These are phyloP conservation scores for Thuidium tamariscinum DNA, from an alignment of 225 moss, liverwort and hornwort species.

Conservation along the genomic window DNA sequence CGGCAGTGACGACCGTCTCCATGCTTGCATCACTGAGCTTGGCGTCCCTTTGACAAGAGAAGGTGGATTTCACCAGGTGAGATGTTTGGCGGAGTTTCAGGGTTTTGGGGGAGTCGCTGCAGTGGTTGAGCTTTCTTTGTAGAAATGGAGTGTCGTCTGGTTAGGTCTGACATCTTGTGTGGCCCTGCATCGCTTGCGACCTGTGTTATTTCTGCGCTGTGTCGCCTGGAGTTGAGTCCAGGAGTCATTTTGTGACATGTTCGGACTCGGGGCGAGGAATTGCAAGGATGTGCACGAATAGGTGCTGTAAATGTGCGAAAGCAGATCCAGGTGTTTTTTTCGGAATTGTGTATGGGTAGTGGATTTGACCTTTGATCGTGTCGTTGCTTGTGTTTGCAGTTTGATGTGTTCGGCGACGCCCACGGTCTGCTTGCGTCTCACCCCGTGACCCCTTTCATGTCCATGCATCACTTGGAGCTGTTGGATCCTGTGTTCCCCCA, in stretches of 20 bases:
- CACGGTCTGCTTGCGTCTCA: constrained; percentile 86
- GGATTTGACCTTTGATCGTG: neutral
- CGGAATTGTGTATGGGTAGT: neutral
- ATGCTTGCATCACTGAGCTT: constrained; percentile 83
- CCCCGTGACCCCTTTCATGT: constrained; percentile 90
- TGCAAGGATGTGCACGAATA: neutral
- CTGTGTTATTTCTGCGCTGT: neutral
- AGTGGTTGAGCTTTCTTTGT: neutral
- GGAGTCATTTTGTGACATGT: neutral
- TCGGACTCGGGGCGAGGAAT: neutral
- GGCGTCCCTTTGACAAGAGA: constrained; percentile 80
- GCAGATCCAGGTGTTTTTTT: neutral
- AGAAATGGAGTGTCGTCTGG: neutral
- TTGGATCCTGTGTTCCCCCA: constrained; percentile 71
- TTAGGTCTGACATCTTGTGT: neutral
- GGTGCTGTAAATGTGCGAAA: neutral
- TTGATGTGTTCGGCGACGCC: constrained; percentile 78
- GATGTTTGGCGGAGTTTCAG: neutral
- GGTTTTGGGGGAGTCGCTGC: fast-evolving
- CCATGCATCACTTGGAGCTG: constrained; percentile 90
- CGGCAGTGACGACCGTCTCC: constrained; percentile 89
- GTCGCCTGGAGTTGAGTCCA: neutral
- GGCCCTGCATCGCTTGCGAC: neutral
- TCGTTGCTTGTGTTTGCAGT: constrained; percentile 26
- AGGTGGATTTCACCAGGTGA: constrained; percentile 87